Evolutionary conservation across 2,329 filamentous ascomycete species (phyloP), one percentile per base, ranked within the genome.

Genomic region (Cercospora citrullina): DNA sequence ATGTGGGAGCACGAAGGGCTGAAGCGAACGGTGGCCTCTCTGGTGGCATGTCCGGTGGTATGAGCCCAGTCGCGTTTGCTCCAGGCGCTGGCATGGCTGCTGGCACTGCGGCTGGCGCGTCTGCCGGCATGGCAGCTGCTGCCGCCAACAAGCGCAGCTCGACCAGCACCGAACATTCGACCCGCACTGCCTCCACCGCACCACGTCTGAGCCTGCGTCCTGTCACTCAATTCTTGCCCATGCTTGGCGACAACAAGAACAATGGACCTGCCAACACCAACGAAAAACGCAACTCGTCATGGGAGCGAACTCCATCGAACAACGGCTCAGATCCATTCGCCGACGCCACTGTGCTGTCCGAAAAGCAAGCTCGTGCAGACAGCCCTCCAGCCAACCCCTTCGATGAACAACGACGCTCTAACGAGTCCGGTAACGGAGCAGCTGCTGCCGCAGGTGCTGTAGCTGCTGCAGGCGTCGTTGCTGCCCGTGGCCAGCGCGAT

Each of bases 171-270:
- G 71, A 74, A 39, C 72, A 77, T 45, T 81, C 82, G 64, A 79
- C 81, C 65, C 82, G 78, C 72, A 85, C 82, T 70, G 81, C 78
- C 70, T 83, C 84, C 31, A 86, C 82, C 36, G 89, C 93, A 55
- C 93, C 93, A n/a, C 90, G 90, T 70, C 85, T 97, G 69, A 96
- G 92, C 76, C 85, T 97, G 64, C 90, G 93, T 60, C 93, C 93
- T 2, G 87, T 95, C 60, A 94, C 92, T 48, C 89, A 95, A 75
- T 94, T 97, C 80, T 85, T 92, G 45, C 91, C 92, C 5, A 89
- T 87, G 75, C 85, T 91, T 70, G 68, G 66, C 59, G 82, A 77
- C 28, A 78, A 81, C 68, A 81, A 79, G 78, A 79, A 75, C 68
- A 76, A 75, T 67, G 79, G 78, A 60, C 67, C 71, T 65, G 77